Percentiles rank a stretch among this genome's conserved stretches.
phyloP scores from a whole-genome alignment of 352 stramenopile genomes.

The Phytophthora syringae region DNA sequence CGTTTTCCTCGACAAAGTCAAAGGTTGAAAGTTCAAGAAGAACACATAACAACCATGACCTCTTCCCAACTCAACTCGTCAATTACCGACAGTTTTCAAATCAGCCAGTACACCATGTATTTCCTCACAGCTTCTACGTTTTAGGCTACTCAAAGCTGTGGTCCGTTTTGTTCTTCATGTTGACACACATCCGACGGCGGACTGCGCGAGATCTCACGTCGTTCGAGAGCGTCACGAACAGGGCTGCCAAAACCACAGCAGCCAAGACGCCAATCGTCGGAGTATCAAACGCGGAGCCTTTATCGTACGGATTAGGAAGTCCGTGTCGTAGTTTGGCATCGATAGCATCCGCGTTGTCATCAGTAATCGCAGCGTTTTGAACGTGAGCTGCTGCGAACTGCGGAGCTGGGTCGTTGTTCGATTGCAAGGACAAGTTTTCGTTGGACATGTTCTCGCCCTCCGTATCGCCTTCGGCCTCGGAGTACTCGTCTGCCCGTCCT shows the following conservation, averaged over 20 bases:
- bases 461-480: neutral
- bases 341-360: neutral
- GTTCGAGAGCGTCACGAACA: slow-evolving; percentile 68
- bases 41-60: no score
- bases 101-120: no score
- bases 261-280: slow-evolving; percentile 47
- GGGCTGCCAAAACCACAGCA: slow-evolving; percentile 36
- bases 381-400: slow-evolving; percentile 4
- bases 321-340: slow-evolving; percentile 48
- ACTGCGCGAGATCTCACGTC: slow-evolving; percentile 55
- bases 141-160: slow-evolving; percentile 25
- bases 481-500: slow-evolving; percentile 7
- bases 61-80: no score
- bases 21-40: no score
- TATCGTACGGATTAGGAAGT: slow-evolving; percentile 25
- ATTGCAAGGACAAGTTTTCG: neutral
- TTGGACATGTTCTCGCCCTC: no score
- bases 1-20: slow-evolving; percentile 74
- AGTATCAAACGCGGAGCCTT: slow-evolving; percentile 20
- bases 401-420: neutral
- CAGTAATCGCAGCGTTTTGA: slow-evolving; percentile 1
- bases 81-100: neutral
- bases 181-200: slow-evolving; percentile 29
- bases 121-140: neutral
- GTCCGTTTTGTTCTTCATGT: slow-evolving; percentile 15